A percentile compares a stretch with the other conserved stretches of the same genome.
Conservation (phyloP, 2,329 filamentous ascomycete genomes). For the Clonostachys rhizophaga region DNA sequence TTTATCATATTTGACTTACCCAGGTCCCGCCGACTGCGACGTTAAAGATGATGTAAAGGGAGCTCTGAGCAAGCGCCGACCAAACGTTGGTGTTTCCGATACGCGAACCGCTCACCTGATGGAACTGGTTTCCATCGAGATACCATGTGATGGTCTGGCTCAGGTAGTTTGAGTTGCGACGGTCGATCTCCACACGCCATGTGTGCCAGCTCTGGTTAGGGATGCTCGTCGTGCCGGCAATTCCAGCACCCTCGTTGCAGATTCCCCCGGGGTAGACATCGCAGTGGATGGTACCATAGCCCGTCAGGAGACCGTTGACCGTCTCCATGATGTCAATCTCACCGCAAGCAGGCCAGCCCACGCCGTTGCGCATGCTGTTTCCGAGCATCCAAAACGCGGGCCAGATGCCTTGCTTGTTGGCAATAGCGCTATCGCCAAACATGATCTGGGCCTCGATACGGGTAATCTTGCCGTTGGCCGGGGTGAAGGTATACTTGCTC, state of each 20-base stretch:
- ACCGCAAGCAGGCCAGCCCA: conserved; percentile 48
- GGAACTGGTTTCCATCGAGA: conserved; percentile 33
- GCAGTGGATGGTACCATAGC: conserved; percentile 37
- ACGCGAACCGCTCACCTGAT: conserved; percentile 31
- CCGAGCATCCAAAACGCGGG: conserved; percentile 56
- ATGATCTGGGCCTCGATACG: conserved; percentile 35
- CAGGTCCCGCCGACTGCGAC: conserved; percentile 45
- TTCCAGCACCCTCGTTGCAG: conserved; percentile 41
- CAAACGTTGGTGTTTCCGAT: conserved; percentile 38
- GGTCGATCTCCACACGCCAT: conserved; percentile 41
- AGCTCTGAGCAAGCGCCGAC: conserved; percentile 38
- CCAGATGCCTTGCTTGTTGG: conserved; percentile 48
- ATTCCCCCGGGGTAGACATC: conserved; percentile 26
- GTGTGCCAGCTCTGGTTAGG: conserved; percentile 35
- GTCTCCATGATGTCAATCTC: conserved; percentile 56
- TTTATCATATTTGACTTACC: conserved; percentile 24
- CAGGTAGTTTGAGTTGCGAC: conserved; percentile 33
- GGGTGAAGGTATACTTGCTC: conserved; percentile 32
- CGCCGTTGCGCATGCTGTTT: conserved; percentile 37
- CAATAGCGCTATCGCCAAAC: conserved; percentile 28
- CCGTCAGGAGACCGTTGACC: conserved; percentile 41
- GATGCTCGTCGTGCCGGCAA: conserved; percentile 22
- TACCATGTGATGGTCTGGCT: conserved; percentile 42
- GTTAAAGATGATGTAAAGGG: conserved; percentile 45
- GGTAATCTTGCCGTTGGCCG: conserved; percentile 29